Evolutionary conservation across 73 alveolate genomes (phyloP).

Genomic region (Symbiodinium natans): DNA sequence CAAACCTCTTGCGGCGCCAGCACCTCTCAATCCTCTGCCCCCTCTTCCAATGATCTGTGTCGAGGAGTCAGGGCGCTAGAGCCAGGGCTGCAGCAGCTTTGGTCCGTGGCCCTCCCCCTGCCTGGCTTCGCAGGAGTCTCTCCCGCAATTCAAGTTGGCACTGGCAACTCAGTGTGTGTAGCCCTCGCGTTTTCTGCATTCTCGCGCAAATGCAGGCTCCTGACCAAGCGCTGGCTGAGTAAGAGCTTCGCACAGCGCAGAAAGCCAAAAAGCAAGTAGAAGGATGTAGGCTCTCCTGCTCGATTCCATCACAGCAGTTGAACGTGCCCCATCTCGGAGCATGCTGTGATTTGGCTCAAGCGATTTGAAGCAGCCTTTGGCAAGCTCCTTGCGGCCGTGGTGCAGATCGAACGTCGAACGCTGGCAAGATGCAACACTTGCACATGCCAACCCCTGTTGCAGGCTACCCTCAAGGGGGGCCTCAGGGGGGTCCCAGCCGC

Average conservation of each 20-base stretch:
- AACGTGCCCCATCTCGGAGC: too few species aligned
- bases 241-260: neutral
- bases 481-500: slow-evolving; percentile 47
- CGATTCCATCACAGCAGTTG: too few species aligned
- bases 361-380: slow-evolving; percentile 16
- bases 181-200: neutral
- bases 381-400: neutral
- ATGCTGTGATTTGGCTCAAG: too few species aligned
- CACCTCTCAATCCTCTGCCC: neutral
- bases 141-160: neutral
- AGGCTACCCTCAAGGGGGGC: slow-evolving; percentile 44
- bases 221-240: neutral
- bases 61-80: neutral
- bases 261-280: neutral
- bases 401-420: neutral
- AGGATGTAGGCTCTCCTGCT: too few species aligned
- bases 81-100: neutral
- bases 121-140: neutral
- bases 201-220: neutral
- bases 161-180: too few species aligned
- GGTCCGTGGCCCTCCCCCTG: neutral
- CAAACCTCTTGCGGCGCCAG: neutral
- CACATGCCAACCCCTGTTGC: slow-evolving; percentile 74
- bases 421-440: neutral
- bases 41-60: too few species aligned